Evolutionary conservation across 345 rosid genomes (phyloP).

Genomic region (Sisymbrium altissimum): DNA sequence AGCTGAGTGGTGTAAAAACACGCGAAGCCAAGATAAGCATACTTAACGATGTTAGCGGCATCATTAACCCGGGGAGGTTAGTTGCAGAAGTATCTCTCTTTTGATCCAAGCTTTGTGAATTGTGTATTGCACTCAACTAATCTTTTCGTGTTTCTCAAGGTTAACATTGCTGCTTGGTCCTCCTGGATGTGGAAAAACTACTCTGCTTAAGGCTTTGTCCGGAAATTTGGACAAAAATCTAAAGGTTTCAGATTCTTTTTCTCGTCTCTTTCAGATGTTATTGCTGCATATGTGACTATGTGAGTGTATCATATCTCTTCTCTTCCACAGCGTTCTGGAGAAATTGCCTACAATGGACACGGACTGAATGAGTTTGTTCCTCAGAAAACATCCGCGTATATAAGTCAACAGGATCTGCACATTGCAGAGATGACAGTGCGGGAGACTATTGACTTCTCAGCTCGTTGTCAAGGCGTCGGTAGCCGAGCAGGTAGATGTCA

Average conservation of each 20-base stretch:
- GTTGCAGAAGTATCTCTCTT: neutral
- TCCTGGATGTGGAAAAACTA: constrained; percentile 79
- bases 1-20: constrained; percentile 39
- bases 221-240: constrained; percentile 53
- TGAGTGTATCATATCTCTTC: neutral
- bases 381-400: constrained; percentile 50
- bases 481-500: constrained; percentile 40
- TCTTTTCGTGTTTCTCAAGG: constrained; percentile 31
- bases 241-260: constrained; percentile 37
- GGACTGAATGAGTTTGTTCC: constrained; percentile 48
- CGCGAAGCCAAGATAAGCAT: constrained; percentile 50
- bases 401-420: constrained; percentile 54
- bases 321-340: constrained; percentile 40
- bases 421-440: constrained; percentile 59
- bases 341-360: constrained; percentile 42
- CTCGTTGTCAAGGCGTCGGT: constrained; percentile 54
- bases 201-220: constrained; percentile 61
- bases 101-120: neutral
- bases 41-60: constrained; percentile 51
- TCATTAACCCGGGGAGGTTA: constrained; percentile 68
- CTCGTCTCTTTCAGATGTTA: neutral
- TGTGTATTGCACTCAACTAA: neutral
- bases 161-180: constrained; percentile 77
- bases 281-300: neutral
- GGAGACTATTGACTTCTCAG: constrained; percentile 61